Evolutionary conservation across 2,329 filamentous ascomycete genomes (phyloP).

Genomic region (Helotiales sp.): DNA sequence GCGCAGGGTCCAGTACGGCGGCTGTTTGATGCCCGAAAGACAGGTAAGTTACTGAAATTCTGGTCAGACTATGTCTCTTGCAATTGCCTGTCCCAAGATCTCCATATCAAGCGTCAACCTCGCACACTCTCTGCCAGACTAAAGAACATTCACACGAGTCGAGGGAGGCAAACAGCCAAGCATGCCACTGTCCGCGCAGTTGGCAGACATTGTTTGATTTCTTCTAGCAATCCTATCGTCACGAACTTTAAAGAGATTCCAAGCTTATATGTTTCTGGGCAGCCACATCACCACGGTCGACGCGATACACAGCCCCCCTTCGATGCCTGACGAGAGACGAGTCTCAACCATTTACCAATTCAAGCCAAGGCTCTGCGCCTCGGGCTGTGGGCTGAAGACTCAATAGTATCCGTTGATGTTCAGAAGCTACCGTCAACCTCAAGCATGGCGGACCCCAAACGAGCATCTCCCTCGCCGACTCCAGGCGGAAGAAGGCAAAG

Average conservation of each 20-base stretch:
- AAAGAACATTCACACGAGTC: neutral
- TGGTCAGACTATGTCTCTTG: neutral
- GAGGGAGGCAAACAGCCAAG: conserved; percentile 16
- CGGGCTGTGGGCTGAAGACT: conserved; percentile 29
- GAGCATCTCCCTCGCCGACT: conserved; percentile 26
- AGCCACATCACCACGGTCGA: conserved; percentile 2
- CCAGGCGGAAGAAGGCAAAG: conserved; percentile 34
- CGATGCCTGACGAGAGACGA: conserved; percentile 26
- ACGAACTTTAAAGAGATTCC: conserved; percentile 8
- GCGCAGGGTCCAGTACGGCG: conserved; percentile 6
- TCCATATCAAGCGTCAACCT: neutral
- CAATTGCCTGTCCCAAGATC: neutral
- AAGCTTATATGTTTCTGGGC: conserved; percentile 27
- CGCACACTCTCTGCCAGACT: neutral
- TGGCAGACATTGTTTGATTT: conserved; percentile 10
- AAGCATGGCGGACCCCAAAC: conserved; percentile 28
- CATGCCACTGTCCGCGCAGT: conserved; percentile 14
- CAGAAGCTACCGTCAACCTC: conserved; percentile 9
- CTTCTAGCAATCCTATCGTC: neutral
- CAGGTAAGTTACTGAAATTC: conserved; percentile 7
- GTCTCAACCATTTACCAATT: conserved; percentile 15
- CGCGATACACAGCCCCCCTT: conserved; percentile 23
- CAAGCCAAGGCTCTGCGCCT: conserved; percentile 30
- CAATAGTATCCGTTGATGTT: conserved; percentile 12
- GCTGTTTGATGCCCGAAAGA: conserved; percentile 17